phyloP scores from a whole-genome alignment of 108 stramenopile species.

The Nitzschia palea region DNA sequence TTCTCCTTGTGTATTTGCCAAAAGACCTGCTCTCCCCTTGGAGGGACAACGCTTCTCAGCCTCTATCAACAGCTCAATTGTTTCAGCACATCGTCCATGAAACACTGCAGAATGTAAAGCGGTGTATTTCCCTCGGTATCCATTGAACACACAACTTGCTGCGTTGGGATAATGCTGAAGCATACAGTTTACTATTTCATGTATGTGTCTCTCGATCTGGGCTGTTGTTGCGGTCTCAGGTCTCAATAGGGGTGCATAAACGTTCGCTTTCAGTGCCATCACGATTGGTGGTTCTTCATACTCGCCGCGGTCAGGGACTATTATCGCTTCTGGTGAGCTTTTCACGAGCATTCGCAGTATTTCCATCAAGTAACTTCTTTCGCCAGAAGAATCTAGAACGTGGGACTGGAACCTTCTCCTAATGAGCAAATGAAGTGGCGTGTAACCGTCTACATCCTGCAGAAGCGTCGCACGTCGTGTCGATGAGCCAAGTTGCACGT shows the following conservation, averaged over 20 bases:
- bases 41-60: constrained; percentile 42
- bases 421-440: constrained; percentile 72
- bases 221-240: constrained; percentile 39
- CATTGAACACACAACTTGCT: constrained; percentile 59
- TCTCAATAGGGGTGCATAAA: constrained; percentile 52
- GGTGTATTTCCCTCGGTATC: constrained; percentile 66
- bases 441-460: constrained; percentile 79
- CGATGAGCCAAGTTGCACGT: constrained; percentile 26
- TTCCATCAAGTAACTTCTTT: constrained; percentile 24
- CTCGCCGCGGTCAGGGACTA: constrained; percentile 68
- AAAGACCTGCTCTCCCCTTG: constrained; percentile 36
- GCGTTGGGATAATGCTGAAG: constrained; percentile 63
- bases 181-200: constrained; percentile 69
- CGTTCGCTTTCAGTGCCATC: constrained; percentile 68
- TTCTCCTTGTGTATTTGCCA: constrained; percentile 74
- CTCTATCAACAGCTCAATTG: constrained; percentile 55
- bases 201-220: constrained; percentile 61
- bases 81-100: constrained; percentile 73
- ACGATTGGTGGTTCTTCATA: constrained; percentile 81
- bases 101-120: constrained; percentile 79
- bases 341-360: constrained; percentile 51
- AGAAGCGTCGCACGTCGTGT: constrained; percentile 44
- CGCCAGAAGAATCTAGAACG: constrained; percentile 23
- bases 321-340: constrained; percentile 64
- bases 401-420: constrained; percentile 58